Conservation (phyloP, 2,329 filamentous ascomycete species). For the Mollisiaceae sp. region DNA sequence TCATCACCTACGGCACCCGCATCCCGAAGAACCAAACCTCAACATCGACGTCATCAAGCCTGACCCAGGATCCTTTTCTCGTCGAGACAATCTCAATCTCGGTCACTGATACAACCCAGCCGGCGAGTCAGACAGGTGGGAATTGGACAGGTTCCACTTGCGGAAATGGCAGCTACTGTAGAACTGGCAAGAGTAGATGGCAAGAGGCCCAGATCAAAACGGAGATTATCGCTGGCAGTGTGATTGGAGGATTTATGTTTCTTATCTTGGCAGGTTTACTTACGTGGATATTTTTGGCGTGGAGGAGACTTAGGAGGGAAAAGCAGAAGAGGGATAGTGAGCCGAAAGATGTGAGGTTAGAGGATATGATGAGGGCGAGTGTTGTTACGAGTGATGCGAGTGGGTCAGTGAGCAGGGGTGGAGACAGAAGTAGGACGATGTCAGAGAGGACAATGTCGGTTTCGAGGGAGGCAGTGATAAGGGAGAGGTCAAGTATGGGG, state of each 20-base stretch:
- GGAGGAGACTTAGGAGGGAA: slow-evolving; percentile 25
- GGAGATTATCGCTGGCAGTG: slow-evolving; percentile 15
- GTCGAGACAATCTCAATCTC: background rate
- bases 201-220: slow-evolving; percentile 10
- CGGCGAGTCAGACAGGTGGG: background rate
- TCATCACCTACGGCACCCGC: slow-evolving; percentile 25
- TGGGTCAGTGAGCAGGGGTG: background rate
- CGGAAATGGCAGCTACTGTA: background rate
- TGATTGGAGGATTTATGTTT: slow-evolving; percentile 18
- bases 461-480: background rate
- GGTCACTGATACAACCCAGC: background rate
- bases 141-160: background rate
- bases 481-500: background rate
- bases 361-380: background rate
- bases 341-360: background rate
- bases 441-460: background rate
- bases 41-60: background rate
- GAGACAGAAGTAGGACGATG: background rate
- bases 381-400: background rate
- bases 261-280: slow-evolving; percentile 6
- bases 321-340: background rate
- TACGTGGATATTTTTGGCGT: slow-evolving; percentile 4
- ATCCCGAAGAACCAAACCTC: slow-evolving; percentile 9
- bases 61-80: background rate
- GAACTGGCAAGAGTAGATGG: background rate